phyloP scores from a whole-genome alignment of 768 basidiomycete species.

The Pisolithus tinctorius region DNA sequence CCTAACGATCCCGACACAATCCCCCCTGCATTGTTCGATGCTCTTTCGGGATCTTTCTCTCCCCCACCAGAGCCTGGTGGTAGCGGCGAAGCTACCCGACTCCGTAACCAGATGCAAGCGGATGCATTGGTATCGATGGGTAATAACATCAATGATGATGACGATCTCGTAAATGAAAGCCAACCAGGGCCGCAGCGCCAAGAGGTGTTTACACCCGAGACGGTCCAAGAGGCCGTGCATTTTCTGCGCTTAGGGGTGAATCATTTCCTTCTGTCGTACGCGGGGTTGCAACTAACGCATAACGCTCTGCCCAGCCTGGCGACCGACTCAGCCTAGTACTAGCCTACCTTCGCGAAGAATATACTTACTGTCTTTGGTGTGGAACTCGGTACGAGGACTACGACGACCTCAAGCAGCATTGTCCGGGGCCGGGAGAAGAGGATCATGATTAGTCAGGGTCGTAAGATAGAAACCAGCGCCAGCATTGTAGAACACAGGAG shows the following conservation, averaged over 20 bases:
- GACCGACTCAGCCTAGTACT: conserved; percentile 65
- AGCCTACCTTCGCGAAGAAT: conserved; percentile 62
- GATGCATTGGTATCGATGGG: conserved; percentile 57
- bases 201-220: conserved; percentile 42
- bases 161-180: conserved; percentile 16
- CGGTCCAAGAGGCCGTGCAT: conserved; percentile 59
- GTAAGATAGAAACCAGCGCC: background rate
- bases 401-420: conserved; percentile 55
- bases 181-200: conserved; percentile 13
- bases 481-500: background rate
- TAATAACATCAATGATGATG: conserved; percentile 30
- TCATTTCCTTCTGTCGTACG: conserved; percentile 4
- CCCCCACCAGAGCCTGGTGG: conserved; percentile 6
- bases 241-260: conserved; percentile 63
- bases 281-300: conserved; percentile 12
- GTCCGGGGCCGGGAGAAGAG: conserved; percentile 74
- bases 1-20: conserved; percentile 58
- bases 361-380: conserved; percentile 87
- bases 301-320: conserved; percentile 45
- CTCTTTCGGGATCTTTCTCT: conserved; percentile 29
- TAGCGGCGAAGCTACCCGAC: conserved; percentile 33
- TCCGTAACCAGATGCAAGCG: conserved; percentile 67
- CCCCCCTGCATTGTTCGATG: conserved; percentile 58
- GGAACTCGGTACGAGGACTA: conserved; percentile 63
- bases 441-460: conserved; percentile 56